Evolutionary conservation across 2,329 filamentous ascomycete genomes (phyloP), one percentile per base, ranked within the genome.

Genomic region (Colletotrichum sp.): DNA sequence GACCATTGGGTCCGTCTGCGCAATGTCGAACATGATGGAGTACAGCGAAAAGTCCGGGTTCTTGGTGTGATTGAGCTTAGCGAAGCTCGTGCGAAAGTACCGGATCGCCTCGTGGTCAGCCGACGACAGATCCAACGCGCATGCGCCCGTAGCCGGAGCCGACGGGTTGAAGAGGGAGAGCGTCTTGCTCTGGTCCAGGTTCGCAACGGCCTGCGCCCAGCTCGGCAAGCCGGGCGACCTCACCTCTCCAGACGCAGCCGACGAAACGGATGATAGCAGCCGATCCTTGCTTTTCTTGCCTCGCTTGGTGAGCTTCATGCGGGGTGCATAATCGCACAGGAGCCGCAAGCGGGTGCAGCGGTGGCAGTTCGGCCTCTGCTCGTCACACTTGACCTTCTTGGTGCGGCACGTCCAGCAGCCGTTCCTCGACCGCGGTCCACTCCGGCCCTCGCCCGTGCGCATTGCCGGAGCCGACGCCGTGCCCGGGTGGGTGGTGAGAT

Each of bases 71-170:
- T 85, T 79, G 21, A 81, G 72, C 60, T 79, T 80, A n/a, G 83
- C 82, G 70, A 84, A 84, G 4, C 79, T 81, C 7, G 83, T 84
- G 12, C 84, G 82, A 68, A 84, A 85, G 69, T 83, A 83, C 16
- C 79, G 80, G 14, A 85, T 84, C 4, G 84, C 82, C 68, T 84
- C 83, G 63, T 84, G 82, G 36, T 84, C 84, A 7, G 79, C 75
- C 7, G 78, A 79, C 21, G 78, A 81, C 13, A 84, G 78, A 18
- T 79, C 74, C 13, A 83, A 52, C 14, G 81, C 79, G 36, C 72
- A 80, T 10, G 78, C 78, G 48, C 78, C 78, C 10, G 71, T 69
- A 7, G 43, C 71, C 64, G 74, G 77, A 48, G 71, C 77, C 57
- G 73, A 73, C 34, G 78, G 74, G 30, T 48, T 74, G 64, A 68